phyloP scores from a whole-genome alignment of 2,329 filamentous ascomycete species.

The Scortechinia acanthostroma region DNA sequence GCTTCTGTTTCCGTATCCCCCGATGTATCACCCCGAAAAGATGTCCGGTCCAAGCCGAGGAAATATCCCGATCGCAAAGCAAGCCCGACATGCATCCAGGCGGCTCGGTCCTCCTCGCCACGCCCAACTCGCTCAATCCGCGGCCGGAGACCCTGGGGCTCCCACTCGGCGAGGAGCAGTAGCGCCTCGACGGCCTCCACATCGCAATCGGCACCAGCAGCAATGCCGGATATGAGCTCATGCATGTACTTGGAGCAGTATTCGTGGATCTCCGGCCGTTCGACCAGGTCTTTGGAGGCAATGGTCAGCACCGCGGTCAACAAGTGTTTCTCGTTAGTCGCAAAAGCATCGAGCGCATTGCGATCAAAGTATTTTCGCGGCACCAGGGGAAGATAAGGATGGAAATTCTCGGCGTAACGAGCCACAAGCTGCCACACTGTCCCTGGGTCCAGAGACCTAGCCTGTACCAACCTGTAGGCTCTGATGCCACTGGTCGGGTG shows the following conservation, averaged over 20 bases:
- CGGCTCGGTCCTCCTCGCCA: constrained; percentile 68
- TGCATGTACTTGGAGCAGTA: constrained; percentile 67
- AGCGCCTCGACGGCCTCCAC: constrained; percentile 68
- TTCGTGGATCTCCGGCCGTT: constrained; percentile 55
- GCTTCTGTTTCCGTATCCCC: constrained; percentile 51
- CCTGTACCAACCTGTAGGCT: constrained; percentile 20
- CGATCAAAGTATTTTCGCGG: constrained; percentile 50
- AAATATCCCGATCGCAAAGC: constrained; percentile 66
- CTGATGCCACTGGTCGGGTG: constrained; percentile 3
- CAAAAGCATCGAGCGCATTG: constrained; percentile 41
- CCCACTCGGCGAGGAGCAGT: constrained; percentile 67
- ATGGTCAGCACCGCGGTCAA: constrained; percentile 67
- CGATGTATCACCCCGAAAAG: constrained; percentile 51
- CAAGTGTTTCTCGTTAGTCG: constrained; percentile 55
- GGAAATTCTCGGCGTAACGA: constrained; percentile 59
- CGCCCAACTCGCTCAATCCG: constrained; percentile 57
- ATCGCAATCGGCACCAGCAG: constrained; percentile 58
- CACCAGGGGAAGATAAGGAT: constrained; percentile 65
- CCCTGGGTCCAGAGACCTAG: constrained; percentile 17
- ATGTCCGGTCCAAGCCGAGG: constrained; percentile 62
- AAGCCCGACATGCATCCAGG: constrained; percentile 72
- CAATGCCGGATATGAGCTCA: constrained; percentile 56
- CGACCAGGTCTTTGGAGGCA: constrained; percentile 62
- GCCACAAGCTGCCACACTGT: constrained; percentile 15
- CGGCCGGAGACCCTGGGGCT: constrained; percentile 54